Conservation (phyloP, 345 rosid genomes). For the Corymbia maculata region DNA sequence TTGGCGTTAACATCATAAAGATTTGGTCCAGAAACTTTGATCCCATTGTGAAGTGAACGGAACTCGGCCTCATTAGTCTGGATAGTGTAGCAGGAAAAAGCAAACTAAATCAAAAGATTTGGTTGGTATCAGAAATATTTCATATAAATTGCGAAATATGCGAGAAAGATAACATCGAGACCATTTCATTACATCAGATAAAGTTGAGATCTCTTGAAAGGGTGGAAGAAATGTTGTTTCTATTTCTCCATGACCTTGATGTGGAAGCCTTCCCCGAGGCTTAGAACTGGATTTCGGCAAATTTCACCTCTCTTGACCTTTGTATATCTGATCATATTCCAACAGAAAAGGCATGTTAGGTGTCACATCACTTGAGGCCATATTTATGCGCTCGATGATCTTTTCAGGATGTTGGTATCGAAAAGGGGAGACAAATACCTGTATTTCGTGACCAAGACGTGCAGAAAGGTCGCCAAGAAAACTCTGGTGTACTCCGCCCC, state of each 20-base stretch:
- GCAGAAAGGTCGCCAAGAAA: not conserved
- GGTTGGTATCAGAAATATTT: no score
- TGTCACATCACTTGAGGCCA: not conserved
- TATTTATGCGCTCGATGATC: not conserved
- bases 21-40: no score
- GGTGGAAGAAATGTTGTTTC: not conserved
- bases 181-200: not conserved
- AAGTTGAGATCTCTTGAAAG: not conserved
- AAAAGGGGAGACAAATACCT: not conserved
- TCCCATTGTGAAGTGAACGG: no score
- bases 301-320: not conserved
- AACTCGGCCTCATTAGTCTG: no score
- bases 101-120: no score
- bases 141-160: no score
- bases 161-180: not conserved
- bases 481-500: conserved; percentile 12
- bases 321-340: not conserved
- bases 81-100: no score
- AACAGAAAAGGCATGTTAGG: not conserved
- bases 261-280: not conserved
- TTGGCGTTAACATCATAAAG: no score
- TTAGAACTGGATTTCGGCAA: not conserved
- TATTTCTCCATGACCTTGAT: not conserved
- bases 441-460: not conserved
- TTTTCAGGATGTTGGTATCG: not conserved